These are phyloP conservation scores for Pezicula radicicola DNA, from an alignment of 2,329 filamentous ascomycete species.

Conservation along the genomic window DNA sequence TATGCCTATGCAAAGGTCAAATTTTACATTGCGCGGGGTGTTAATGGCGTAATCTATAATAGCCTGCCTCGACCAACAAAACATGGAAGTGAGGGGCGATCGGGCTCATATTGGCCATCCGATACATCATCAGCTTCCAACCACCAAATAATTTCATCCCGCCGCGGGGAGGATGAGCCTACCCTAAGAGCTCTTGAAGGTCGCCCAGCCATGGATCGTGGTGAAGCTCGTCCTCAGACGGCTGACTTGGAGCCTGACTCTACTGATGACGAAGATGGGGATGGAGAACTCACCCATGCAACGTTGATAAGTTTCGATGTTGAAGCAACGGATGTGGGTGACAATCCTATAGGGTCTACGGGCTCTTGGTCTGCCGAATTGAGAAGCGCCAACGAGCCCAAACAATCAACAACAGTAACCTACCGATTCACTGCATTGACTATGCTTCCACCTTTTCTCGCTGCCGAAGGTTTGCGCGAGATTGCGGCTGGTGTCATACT, in stretches of 20 bases:
- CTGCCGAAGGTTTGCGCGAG: constrained; percentile 27
- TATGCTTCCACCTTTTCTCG: constrained; percentile 28
- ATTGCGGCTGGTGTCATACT: constrained; percentile 21
- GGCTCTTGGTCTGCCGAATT: constrained; percentile 30
- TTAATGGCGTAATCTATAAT: constrained; percentile 27
- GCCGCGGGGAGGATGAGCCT: constrained; percentile 16
- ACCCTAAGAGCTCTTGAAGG: constrained; percentile 29
- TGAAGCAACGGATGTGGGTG: constrained; percentile 23
- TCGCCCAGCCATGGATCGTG: constrained; percentile 14
- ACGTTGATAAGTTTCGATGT: constrained; percentile 32
- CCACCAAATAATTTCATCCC: constrained; percentile 3
- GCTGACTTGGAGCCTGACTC: constrained; percentile 18
- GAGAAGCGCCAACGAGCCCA: constrained; percentile 27
- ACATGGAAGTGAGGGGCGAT: constrained; percentile 7
- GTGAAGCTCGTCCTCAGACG: constrained; percentile 8
- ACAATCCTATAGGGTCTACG: constrained; percentile 12
- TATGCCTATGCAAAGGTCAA: constrained; percentile 20
- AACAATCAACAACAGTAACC: constrained; percentile 13
- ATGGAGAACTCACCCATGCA: constrained; percentile 25
- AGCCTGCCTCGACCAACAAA: constrained; percentile 25
- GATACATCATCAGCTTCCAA: constrained; percentile 13
- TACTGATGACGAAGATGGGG: constrained; percentile 26
- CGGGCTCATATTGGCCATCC: constrained; percentile 9
- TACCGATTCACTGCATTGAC: constrained; percentile 30
- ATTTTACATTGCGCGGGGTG: constrained; percentile 14